Evolutionary conservation across 1,284 basidiomycete species (phyloP).

Genomic region (Naganishia albida): DNA sequence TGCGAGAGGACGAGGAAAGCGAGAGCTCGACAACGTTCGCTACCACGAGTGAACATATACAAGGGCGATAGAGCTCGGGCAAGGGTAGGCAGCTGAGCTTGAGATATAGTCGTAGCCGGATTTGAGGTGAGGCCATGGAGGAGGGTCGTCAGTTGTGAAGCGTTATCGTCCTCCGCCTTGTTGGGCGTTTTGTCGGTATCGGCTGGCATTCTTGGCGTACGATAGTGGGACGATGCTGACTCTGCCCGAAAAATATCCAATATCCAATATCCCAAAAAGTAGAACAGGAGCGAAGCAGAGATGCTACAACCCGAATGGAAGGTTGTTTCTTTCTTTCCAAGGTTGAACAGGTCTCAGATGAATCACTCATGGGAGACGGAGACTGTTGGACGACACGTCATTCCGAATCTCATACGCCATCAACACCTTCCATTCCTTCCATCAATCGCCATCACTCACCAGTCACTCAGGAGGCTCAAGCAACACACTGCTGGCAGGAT

Average conservation of each 20-base stretch:
- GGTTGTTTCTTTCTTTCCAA: background rate
- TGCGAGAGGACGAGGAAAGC: slow-evolving; percentile 27
- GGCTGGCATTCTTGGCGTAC: background rate
- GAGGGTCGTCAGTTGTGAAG: slow-evolving; percentile 4
- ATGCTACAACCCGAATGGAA: background rate
- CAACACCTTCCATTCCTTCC: too few relatives aligned
- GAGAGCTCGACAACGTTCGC: slow-evolving; percentile 17
- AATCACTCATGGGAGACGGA: background rate
- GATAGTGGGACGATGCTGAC: background rate
- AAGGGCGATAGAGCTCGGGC: slow-evolving; percentile 1
- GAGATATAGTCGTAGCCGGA: background rate
- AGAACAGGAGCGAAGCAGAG: background rate
- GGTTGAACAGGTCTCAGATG: slow-evolving; percentile 1
- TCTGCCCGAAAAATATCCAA: background rate
- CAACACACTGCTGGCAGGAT: too few relatives aligned
- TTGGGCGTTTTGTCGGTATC: background rate
- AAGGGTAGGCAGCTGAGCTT: background rate
- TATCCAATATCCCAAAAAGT: background rate
- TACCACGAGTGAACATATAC: background rate
- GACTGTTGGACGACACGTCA: too few relatives aligned
- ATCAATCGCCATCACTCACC: too few relatives aligned
- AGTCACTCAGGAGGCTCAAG: too few relatives aligned
- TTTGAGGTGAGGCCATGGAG: slow-evolving; percentile 2
- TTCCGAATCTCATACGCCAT: too few relatives aligned
- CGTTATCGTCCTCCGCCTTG: background rate